These are phyloP conservation scores for Liriodendron chinense DNA, from an alignment of 164 flowering plant genomes.

Conservation along the genomic window DNA sequence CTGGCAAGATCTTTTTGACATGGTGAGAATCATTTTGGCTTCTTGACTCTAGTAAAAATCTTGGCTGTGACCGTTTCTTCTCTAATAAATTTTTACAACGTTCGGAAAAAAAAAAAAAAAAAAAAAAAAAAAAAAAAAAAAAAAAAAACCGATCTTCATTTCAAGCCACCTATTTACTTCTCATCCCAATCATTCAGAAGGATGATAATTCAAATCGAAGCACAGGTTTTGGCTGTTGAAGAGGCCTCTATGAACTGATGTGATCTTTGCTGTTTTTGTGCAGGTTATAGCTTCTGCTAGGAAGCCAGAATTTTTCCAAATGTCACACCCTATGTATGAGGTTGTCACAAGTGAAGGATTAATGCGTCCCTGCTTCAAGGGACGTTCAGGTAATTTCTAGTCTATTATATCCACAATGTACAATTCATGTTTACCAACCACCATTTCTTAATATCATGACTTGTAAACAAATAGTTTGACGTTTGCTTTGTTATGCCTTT, in stretches of 20 bases:
- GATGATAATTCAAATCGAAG: not conserved
- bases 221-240: not conserved
- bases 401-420: not conserved
- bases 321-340: conserved; percentile 93
- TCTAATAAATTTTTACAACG: too few relatives aligned
- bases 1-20: conserved; percentile 93
- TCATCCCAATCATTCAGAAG: not conserved
- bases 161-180: not conserved
- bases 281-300: conserved; percentile 95
- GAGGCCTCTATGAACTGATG: not conserved
- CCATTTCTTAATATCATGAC: not conserved
- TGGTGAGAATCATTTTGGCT: conserved; percentile 38
- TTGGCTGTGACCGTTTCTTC: too few relatives aligned
- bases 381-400: conserved; percentile 50
- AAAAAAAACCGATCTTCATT: too few relatives aligned
- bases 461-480: not conserved
- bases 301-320: conserved; percentile 96
- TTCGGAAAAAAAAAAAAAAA: too few relatives aligned
- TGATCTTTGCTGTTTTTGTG: conserved; percentile 11
- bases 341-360: conserved; percentile 92
- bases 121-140: too few relatives aligned
- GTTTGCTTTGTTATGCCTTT: too few relatives aligned
- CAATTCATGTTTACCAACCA: not conserved
- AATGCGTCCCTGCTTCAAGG: conserved; percentile 95
- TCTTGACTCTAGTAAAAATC: not conserved